A percentile compares a stretch with the other conserved stretches of the same genome.
Conservation (phyloP, 208 protist genomes). For the Tetramitus jugosus region DNA sequence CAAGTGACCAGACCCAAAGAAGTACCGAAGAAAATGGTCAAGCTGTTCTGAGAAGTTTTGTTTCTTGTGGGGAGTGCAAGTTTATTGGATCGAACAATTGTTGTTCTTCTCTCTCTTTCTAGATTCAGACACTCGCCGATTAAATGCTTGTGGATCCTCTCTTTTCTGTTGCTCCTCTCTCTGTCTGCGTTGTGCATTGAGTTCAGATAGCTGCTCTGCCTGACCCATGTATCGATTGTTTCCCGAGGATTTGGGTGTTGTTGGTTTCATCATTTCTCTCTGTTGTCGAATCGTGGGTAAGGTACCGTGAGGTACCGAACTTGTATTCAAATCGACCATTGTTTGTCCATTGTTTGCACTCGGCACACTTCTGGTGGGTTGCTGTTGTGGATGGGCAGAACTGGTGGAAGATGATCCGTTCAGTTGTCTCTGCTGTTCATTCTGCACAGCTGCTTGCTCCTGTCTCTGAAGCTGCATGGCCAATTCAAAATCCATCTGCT, state of each 20-base stretch:
- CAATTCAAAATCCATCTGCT: background rate
- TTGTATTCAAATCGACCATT: too few relatives aligned
- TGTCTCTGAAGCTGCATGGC: background rate
- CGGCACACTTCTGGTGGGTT: background rate
- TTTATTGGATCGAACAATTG: too few relatives aligned
- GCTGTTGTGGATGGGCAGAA: background rate
- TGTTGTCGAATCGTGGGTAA: background rate
- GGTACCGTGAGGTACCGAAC: too few relatives aligned
- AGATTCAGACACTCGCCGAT: too few relatives aligned
- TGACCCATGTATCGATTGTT: background rate
- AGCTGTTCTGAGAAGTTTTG: too few relatives aligned
- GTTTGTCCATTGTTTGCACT: too few relatives aligned
- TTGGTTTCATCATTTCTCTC: background rate
- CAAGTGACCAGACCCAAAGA: too few relatives aligned
- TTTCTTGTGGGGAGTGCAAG: too few relatives aligned
- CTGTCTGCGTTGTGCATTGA: background rate
- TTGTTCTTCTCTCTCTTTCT: too few relatives aligned
- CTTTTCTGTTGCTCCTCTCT: too few relatives aligned
- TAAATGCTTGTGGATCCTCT: too few relatives aligned
- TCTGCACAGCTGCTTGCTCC: background rate
- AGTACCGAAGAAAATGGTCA: too few relatives aligned
- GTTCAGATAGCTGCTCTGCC: background rate
- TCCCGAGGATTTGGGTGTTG: background rate
- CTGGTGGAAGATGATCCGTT: background rate
- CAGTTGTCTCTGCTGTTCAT: background rate